phyloP scores from a whole-genome alignment of 1,139 yeast species.

The Yamadazyma diddensiae region DNA sequence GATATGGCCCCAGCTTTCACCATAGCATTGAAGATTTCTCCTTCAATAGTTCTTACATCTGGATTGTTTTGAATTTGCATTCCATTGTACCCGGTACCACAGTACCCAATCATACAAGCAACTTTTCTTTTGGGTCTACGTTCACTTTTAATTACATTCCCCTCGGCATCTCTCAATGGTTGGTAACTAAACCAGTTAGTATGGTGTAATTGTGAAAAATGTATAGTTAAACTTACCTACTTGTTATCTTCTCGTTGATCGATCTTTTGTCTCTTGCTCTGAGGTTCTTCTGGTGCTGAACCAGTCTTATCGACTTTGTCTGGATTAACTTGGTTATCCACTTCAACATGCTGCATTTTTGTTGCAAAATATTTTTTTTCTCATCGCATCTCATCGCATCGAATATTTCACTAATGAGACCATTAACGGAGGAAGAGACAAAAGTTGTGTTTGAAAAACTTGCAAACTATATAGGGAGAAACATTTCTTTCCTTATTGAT shows the following conservation, averaged over 20 bases:
- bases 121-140: constrained; percentile 82
- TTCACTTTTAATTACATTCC: constrained; percentile 59
- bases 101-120: constrained; percentile 91
- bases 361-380: background rate
- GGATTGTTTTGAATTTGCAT: constrained; percentile 87
- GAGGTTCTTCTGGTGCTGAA: too few relatives aligned
- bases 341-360: constrained; percentile 9
- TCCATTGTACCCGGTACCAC: constrained; percentile 98
- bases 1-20: constrained; percentile 89
- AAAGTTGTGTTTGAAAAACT: constrained; percentile 93
- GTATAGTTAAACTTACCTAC: constrained; percentile 35
- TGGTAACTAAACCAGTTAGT: constrained; percentile 33
- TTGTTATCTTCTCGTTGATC: constrained; percentile 10
- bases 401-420: constrained; percentile 62
- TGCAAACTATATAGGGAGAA: constrained; percentile 94
- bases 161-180: constrained; percentile 55
- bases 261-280: constrained; percentile 16
- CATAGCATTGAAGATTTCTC: constrained; percentile 82
- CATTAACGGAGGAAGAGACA: constrained; percentile 95
- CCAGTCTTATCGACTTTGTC: constrained; percentile 26
- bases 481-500: constrained; percentile 83
- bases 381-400: constrained; percentile 11
- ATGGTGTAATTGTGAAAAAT: constrained; percentile 2
- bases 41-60: constrained; percentile 88
- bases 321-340: constrained; percentile 25